A percentile compares a stretch with the other conserved stretches of the same genome.
These are phyloP conservation scores for Choiromyces venosus DNA, from an alignment of 495 filamentous ascomycete species.

Conservation along the genomic window DNA sequence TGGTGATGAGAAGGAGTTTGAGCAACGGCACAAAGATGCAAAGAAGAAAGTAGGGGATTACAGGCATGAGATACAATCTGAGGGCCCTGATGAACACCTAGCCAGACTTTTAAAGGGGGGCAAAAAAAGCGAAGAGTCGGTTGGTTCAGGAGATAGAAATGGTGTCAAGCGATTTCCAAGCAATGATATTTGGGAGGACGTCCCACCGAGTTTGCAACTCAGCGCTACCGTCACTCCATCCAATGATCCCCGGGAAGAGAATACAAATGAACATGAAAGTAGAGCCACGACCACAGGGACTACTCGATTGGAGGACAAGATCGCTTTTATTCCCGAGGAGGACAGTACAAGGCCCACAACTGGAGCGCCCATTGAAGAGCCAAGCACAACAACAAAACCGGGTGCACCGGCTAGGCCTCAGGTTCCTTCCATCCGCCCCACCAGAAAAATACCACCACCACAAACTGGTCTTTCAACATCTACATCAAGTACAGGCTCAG, in stretches of 20 bases:
- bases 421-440: constrained; percentile 43
- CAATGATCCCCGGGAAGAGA: constrained; percentile 51
- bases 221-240: constrained; percentile 61
- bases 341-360: constrained; percentile 41
- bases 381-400: constrained; percentile 47
- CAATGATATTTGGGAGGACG: constrained; percentile 94
- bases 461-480: constrained; percentile 24
- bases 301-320: constrained; percentile 30
- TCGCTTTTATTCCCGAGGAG: constrained; percentile 6
- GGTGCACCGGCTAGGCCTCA: constrained; percentile 48
- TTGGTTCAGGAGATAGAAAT: constrained; percentile 43
- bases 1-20: constrained; percentile 41
- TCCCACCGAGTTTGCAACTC: constrained; percentile 72
- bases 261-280: constrained; percentile 33
- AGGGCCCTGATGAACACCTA: constrained; percentile 42
- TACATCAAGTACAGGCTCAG: constrained; percentile 23
- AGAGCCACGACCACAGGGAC: constrained; percentile 37
- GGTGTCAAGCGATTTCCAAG: constrained; percentile 76
- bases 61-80: constrained; percentile 23
- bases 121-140: constrained; percentile 45
- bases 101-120: constrained; percentile 47
- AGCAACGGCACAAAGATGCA: constrained; percentile 41
- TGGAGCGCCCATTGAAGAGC: constrained; percentile 45
- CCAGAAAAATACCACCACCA: constrained; percentile 28
- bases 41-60: constrained; percentile 45